These are phyloP conservation scores for Fusarium citri DNA, from an alignment of 2,329 filamentous ascomycete genomes.

Conservation along the genomic window DNA sequence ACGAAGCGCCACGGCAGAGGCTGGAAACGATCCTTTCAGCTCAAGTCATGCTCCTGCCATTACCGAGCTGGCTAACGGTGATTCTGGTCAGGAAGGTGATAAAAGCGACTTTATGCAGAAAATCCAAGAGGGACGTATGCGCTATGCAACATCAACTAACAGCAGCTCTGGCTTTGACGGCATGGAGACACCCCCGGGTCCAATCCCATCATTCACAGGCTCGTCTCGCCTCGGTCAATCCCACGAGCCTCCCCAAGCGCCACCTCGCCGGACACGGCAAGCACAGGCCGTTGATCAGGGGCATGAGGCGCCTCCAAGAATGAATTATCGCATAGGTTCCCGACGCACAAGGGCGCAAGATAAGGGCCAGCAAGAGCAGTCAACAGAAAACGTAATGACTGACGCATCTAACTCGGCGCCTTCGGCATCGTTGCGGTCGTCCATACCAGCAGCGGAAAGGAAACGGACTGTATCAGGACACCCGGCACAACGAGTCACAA, in stretches of 20 bases:
- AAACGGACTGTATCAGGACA: constrained; percentile 96
- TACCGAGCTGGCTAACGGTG: constrained; percentile 57
- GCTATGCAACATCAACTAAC: constrained; percentile 55
- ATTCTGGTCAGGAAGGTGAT: constrained; percentile 55
- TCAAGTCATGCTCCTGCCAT: constrained; percentile 55
- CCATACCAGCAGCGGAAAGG: constrained; percentile 69
- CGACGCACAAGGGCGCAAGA: constrained; percentile 57
- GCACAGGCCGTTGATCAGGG: constrained; percentile 64
- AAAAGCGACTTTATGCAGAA: constrained; percentile 68
- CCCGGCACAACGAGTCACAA: constrained; percentile 64
- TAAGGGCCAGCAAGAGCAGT: constrained; percentile 48
- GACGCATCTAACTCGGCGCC: constrained; percentile 55
- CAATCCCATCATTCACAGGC: constrained; percentile 38
- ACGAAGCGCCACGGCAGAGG: constrained; percentile 54
- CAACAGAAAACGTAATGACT: constrained; percentile 54
- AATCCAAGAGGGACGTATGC: constrained; percentile 64
- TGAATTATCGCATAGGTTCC: constrained; percentile 67
- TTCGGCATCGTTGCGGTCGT: constrained; percentile 53
- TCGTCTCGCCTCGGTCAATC: constrained; percentile 41
- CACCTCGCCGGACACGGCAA: constrained; percentile 64
- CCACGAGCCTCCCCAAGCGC: constrained; percentile 64
- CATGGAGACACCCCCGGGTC: constrained; percentile 69
- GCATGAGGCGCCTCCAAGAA: constrained; percentile 71
- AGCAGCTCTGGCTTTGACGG: constrained; percentile 61
- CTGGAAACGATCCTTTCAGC: constrained; percentile 64